These are phyloP conservation scores for Hibiscus trionum DNA, from an alignment of 345 rosid species.

Conservation along the genomic window DNA sequence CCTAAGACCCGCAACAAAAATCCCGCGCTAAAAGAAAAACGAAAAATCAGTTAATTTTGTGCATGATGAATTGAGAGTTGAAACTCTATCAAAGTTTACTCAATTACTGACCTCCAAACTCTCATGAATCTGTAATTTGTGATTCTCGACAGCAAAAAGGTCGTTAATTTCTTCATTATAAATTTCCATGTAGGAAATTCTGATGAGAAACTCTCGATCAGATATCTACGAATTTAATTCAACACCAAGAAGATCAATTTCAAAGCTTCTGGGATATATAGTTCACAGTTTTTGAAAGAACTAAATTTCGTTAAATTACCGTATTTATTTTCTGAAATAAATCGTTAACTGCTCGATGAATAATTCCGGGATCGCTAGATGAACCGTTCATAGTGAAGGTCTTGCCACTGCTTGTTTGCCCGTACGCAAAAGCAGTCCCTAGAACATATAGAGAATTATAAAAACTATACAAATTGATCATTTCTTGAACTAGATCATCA, in stretches of 20 bases:
- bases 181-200: constrained; percentile 94
- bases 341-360: constrained; percentile 65
- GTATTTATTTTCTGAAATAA: constrained; percentile 45
- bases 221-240: constrained; percentile 32
- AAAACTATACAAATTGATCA: neutral
- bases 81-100: neutral
- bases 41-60: constrained; percentile 9
- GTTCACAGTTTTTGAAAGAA: neutral
- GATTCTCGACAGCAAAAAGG: constrained; percentile 69
- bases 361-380: constrained; percentile 62
- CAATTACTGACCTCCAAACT: constrained; percentile 64
- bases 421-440: constrained; percentile 97
- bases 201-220: constrained; percentile 84
- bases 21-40: constrained; percentile 51
- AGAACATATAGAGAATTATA: neutral
- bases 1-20: constrained; percentile 77
- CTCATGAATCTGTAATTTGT: constrained; percentile 84
- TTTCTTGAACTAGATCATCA: neutral
- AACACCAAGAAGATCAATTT: constrained; percentile 14
- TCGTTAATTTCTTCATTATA: constrained; percentile 92
- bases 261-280: neutral
- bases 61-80: constrained; percentile 1
- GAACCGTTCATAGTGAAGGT: constrained; percentile 97
- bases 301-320: constrained; percentile 23
- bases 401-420: constrained; percentile 98